These are phyloP conservation scores for Termitomyces bulborhizus DNA, from an alignment of 768 basidiomycete genomes.

Conservation along the genomic window DNA sequence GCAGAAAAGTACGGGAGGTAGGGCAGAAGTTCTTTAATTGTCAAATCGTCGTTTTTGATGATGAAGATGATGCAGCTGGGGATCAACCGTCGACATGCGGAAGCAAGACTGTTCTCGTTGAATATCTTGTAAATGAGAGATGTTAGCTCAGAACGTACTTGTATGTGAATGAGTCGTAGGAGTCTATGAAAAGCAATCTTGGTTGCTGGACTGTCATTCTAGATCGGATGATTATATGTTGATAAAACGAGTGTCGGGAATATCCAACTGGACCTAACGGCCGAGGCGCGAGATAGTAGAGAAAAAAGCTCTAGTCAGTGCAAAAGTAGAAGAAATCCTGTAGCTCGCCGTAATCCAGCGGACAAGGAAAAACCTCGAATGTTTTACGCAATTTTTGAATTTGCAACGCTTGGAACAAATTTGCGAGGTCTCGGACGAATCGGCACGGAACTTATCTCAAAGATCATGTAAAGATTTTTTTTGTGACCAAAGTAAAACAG, in stretches of 20 bases:
- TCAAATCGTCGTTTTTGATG: conserved; percentile 65
- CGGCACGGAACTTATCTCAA: background rate
- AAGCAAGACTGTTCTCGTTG: conserved; percentile 50
- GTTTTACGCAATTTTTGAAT: background rate
- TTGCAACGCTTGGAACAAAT: background rate
- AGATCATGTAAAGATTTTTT: background rate
- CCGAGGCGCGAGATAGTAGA: background rate
- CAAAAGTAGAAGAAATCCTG: background rate
- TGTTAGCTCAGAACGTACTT: conserved; percentile 45
- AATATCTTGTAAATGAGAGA: background rate
- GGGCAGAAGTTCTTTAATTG: conserved; percentile 42
- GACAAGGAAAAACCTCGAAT: background rate
- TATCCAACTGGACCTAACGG: background rate
- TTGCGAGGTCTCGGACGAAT: background rate
- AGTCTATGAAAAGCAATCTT: conserved; percentile 68
- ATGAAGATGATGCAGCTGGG: conserved; percentile 60
- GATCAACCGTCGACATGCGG: conserved; percentile 58
- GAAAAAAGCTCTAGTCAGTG: background rate
- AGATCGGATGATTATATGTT: background rate
- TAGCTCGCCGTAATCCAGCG: background rate
- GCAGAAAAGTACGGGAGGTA: conserved; percentile 59
- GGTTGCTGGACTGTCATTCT: conserved; percentile 34
- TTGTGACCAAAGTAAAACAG: background rate
- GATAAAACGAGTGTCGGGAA: background rate
- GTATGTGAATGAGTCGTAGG: conserved; percentile 86